phyloP scores from a whole-genome alignment of 768 basidiomycete genomes.

The Candolleomyces eurysporus region DNA sequence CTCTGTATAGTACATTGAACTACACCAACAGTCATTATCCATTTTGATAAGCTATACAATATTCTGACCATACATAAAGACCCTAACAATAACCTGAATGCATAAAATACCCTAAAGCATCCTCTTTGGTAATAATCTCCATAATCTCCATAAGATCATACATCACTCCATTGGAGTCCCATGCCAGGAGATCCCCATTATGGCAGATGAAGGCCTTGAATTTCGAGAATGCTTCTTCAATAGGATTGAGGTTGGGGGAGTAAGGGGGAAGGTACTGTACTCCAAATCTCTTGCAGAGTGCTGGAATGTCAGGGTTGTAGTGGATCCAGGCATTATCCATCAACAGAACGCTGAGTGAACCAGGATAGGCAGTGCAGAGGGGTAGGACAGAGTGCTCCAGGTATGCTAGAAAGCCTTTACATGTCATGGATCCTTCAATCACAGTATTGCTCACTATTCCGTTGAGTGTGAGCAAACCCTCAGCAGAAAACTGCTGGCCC shows the following conservation, averaged over 20 bases:
- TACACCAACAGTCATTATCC: not conserved
- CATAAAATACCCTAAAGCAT: not conserved
- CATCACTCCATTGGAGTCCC: not conserved
- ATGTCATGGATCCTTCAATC: slow-evolving; percentile 28
- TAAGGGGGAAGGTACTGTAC: slow-evolving; percentile 34
- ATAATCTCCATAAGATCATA: not conserved
- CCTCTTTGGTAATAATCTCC: not conserved
- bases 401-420: slow-evolving; percentile 19
- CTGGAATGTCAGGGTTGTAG: slow-evolving; percentile 24
- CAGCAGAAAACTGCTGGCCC: slow-evolving; percentile 21
- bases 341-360: slow-evolving; percentile 23
- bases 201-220: slow-evolving; percentile 29
- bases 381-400: slow-evolving; percentile 23
- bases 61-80: not conserved
- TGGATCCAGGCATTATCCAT: slow-evolving; percentile 35
- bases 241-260: slow-evolving; percentile 39
- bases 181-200: slow-evolving; percentile 9
- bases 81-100: not conserved
- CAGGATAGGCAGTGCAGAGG: slow-evolving; percentile 21
- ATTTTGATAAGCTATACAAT: not conserved
- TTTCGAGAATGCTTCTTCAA: slow-evolving; percentile 37
- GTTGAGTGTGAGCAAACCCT: slow-evolving; percentile 26
- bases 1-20: not conserved
- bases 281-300: slow-evolving; percentile 11
- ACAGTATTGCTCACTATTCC: slow-evolving; percentile 26